Conservation (phyloP, 106 monocot species). For the Acanthochlamys bracteata region DNA sequence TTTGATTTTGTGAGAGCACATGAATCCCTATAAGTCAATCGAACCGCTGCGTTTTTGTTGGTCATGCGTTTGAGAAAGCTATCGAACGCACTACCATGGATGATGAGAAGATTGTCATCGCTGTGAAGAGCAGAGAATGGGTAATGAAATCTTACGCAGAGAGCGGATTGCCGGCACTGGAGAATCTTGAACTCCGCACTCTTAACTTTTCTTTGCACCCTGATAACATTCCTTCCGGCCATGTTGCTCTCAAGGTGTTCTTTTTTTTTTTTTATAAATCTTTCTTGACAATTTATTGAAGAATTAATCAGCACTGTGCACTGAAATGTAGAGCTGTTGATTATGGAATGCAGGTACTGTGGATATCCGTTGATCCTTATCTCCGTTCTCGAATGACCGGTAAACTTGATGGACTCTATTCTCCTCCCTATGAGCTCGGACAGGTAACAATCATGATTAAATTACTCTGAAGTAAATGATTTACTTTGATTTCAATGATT, state of each 20-base stretch:
- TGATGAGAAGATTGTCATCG: too few relatives aligned
- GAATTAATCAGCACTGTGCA: too few relatives aligned
- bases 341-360: neutral
- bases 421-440: neutral
- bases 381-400: neutral
- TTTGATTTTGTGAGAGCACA: too few relatives aligned
- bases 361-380: neutral
- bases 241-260: too few relatives aligned
- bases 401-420: neutral
- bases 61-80: too few relatives aligned
- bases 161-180: neutral
- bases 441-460: neutral
- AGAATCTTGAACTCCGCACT: neutral
- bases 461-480: neutral
- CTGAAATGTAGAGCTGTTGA: too few relatives aligned
- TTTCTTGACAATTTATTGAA: too few relatives aligned
- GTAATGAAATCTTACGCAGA: neutral
- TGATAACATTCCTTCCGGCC: neutral
- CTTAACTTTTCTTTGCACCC: neutral
- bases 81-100: too few relatives aligned
- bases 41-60: too few relatives aligned
- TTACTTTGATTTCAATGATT: neutral
- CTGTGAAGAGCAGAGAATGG: neutral
- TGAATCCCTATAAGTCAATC: too few relatives aligned
- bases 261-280: too few relatives aligned